Evolutionary conservation across 176 grass and related monocot genomes (phyloP).

Genomic region (Oryza brachyantha): DNA sequence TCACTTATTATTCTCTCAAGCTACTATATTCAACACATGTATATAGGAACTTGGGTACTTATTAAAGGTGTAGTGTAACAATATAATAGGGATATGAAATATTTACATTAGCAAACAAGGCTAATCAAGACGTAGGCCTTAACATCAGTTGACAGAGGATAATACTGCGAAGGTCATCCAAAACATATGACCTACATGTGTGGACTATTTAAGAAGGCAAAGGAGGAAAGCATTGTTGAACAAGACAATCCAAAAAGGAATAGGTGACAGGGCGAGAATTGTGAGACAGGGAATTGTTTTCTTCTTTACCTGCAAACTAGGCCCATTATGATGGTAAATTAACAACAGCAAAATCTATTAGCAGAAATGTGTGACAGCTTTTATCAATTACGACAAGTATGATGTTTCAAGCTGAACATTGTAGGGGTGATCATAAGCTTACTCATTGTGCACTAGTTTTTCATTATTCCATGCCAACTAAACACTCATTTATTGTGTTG

Average conservation of each 20-base stretch:
- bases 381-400: neutral
- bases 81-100: neutral
- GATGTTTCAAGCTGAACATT: neutral
- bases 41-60: neutral
- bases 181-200: neutral
- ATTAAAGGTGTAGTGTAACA: neutral
- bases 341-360: neutral
- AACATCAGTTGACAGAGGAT: neutral
- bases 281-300: neutral
- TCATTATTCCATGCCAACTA: neutral
- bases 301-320: neutral
- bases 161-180: neutral
- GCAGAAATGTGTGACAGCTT: neutral
- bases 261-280: neutral
- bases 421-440: neutral
- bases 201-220: neutral
- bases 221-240: neutral
- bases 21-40: neutral
- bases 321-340: neutral
- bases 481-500: conserved; percentile 1
- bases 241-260: neutral
- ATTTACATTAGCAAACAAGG: neutral
- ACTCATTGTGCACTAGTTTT: neutral
- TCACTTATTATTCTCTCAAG: neutral
- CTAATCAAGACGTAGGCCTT: neutral